Conservation (phyloP, 306 rosid species). For the Betula pendula region DNA sequence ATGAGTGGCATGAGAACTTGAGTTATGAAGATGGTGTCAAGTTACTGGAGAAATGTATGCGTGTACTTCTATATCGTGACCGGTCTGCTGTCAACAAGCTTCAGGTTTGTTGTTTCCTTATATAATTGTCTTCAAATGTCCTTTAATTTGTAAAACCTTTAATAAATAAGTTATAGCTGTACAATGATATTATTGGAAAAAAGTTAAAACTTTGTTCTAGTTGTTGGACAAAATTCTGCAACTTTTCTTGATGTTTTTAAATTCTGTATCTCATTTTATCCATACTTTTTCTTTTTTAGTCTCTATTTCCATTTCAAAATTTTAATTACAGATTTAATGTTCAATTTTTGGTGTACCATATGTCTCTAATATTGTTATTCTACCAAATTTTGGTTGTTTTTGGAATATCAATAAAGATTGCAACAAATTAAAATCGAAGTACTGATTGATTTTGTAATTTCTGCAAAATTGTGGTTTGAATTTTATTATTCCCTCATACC, state of each 20-base stretch:
- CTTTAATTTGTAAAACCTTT: not conserved
- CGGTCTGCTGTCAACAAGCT: conserved; percentile 82
- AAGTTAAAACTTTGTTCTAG: not conserved
- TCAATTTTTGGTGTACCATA: not conserved
- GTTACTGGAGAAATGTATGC: conserved; percentile 95
- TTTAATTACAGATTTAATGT: not conserved
- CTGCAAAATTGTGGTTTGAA: not conserved
- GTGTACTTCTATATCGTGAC: conserved; percentile 93
- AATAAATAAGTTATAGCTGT: not conserved
- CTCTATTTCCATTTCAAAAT: not conserved
- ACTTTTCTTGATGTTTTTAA: not conserved
- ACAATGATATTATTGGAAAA: not conserved
- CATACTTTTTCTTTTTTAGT: not conserved
- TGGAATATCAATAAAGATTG: not conserved
- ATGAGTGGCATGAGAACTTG: conserved; percentile 89
- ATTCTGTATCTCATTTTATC: not conserved
- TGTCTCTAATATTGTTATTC: not conserved
- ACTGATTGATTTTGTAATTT: not conserved
- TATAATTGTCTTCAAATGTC: not conserved
- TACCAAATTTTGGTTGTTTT: conserved; percentile 2
- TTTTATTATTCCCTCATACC: not conserved
- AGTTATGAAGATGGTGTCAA: conserved; percentile 88
- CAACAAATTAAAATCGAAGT: not conserved
- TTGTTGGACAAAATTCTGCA: not conserved
- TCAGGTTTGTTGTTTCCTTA: conserved; percentile 54